phyloP scores from a whole-genome alignment of 495 filamentous ascomycete species.

The Podospora anserina region DNA sequence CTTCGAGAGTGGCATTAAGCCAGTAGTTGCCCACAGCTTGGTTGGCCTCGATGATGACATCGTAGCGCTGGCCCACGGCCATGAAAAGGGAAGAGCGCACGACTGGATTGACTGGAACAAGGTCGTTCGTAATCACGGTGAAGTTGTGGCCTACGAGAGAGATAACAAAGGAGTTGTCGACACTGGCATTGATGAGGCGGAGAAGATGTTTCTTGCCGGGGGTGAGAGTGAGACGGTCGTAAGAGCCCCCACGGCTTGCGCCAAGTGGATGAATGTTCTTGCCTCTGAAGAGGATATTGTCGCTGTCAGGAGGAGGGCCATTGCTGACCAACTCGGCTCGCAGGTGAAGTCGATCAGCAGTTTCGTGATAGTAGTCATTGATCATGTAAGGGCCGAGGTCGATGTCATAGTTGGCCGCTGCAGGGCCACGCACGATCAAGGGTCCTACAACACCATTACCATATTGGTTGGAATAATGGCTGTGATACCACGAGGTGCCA shows the following conservation, averaged over 20 bases:
- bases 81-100: slow-evolving; percentile 46
- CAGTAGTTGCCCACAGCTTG: slow-evolving; percentile 56
- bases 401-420: slow-evolving; percentile 49
- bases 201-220: slow-evolving; percentile 50
- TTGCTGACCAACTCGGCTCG: slow-evolving; percentile 20
- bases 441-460: slow-evolving; percentile 49
- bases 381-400: slow-evolving; percentile 50
- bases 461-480: slow-evolving; percentile 56
- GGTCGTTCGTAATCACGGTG: slow-evolving; percentile 52
- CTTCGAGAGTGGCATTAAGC: slow-evolving; percentile 42
- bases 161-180: slow-evolving; percentile 51
- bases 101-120: slow-evolving; percentile 51
- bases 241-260: slow-evolving; percentile 27
- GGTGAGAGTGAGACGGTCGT: slow-evolving; percentile 36
- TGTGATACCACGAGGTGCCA: slow-evolving; percentile 60
- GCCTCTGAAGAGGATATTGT: slow-evolving; percentile 39
- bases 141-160: slow-evolving; percentile 53
- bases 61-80: slow-evolving; percentile 67
- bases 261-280: slow-evolving; percentile 39
- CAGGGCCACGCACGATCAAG: slow-evolving; percentile 49
- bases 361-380: slow-evolving; percentile 47
- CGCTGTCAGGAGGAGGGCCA: slow-evolving; percentile 28
- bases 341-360: slow-evolving; percentile 28
- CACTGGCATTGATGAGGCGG: slow-evolving; percentile 54
- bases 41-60: slow-evolving; percentile 63